Percentiles rank a stretch among this genome's conserved stretches.
phyloP scores from a whole-genome alignment of 129 eudicot genomes.

The Tagetes patula region DNA sequence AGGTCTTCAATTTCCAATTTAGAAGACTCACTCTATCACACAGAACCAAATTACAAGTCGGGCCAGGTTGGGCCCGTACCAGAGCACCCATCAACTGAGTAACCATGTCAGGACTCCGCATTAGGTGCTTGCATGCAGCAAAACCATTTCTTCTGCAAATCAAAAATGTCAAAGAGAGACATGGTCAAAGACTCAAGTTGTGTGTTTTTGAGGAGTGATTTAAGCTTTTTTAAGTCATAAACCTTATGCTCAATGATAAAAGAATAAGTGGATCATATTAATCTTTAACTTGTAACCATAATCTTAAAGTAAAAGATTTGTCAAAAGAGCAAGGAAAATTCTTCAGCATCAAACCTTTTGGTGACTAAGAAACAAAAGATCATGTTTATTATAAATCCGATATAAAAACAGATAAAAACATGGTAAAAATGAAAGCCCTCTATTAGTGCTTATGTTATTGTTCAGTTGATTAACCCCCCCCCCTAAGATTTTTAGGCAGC shows the following conservation, averaged over 20 bases:
- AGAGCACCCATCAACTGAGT: slow-evolving; percentile 2
- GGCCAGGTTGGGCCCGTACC: slow-evolving; percentile 12
- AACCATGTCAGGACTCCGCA: slow-evolving; percentile 51
- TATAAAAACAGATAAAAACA: background rate
- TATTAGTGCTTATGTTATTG: no score
- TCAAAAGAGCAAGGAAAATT: slow-evolving; percentile 1
- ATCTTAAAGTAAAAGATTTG: background rate
- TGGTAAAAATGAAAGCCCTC: background rate
- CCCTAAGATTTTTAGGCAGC: background rate
- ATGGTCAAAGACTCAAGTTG: background rate
- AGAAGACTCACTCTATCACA: slow-evolving; percentile 33
- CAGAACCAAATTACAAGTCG: slow-evolving; percentile 21
- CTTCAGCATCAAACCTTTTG: slow-evolving; percentile 16
- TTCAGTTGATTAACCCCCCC: background rate
- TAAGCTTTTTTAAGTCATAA: background rate
- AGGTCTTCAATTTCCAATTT: slow-evolving; percentile 25
- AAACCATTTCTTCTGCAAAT: slow-evolving; percentile 82
- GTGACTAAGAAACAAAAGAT: background rate
- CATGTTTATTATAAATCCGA: background rate
- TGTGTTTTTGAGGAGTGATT: background rate
- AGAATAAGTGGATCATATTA: background rate
- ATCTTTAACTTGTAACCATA: background rate
- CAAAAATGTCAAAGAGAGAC: background rate
- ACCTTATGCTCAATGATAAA: background rate
- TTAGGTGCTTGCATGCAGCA: slow-evolving; percentile 64